Base-by-base conservation (phyloP, 2,329 filamentous ascomycete species). In the Fusarium ambrosium region DNA sequence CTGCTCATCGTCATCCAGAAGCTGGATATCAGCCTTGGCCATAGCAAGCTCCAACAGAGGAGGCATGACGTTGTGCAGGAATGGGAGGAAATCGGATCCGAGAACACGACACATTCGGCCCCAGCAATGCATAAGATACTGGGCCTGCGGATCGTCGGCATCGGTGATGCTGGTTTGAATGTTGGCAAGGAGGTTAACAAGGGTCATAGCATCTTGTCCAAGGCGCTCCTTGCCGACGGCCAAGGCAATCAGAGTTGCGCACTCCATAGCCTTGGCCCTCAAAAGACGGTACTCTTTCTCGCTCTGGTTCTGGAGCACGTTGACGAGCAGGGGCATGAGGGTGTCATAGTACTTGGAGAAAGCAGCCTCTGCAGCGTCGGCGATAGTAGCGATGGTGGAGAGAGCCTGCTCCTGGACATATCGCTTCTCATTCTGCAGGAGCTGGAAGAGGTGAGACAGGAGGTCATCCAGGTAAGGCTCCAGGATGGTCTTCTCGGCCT, bases 41-140 rank as follows among this genome's bases (percentile, higher is more conserved):
- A 94, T 94, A 34, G 96, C 97, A 74, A 98, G 90, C 81, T 97
- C 93, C 68, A 98, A 89, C 66, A 99, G 88, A 22, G 97, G 97
- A 8, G 96, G 96, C 92, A 99, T 98, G 72, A 99, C 97, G 60
- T 92, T 95, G 41, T 93, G 92, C 64, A 99, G 88, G 87, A 97
- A 99, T 18, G 95, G 95, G 14, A 98, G 88, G 84, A 99, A 99
- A 78, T 98, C 95, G 58, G 90, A 86, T 22, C 94, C 95, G 73
- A 99, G 89, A 34, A 99, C 96, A 75, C 97, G 93, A 85, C 96
- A 98, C 97, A 99, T 99, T 59, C 97, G 92, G 62, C 97, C 97
- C 97, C 97, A 99, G 86, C 97, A 99, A 87, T 99, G 97, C 85
- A 99, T 94, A 39, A 99, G 89, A 82, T 99, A 99, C 79, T 97